Evolutionary conservation across 2,329 filamentous ascomycete genomes (phyloP).

Genomic region (Drechslera avenae): DNA sequence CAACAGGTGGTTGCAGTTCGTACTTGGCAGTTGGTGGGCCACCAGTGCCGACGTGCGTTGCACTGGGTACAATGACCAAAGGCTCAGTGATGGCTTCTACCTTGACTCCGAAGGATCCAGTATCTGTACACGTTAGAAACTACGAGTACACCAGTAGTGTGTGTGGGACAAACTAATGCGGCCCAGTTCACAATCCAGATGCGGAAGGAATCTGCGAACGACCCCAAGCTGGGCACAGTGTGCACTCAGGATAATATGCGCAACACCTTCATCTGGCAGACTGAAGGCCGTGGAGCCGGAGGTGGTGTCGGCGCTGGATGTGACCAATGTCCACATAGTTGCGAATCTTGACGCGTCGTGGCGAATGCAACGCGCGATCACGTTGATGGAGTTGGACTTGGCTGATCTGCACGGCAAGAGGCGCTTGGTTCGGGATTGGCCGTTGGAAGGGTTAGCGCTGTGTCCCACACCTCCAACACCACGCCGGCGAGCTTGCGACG

Average conservation of each 20-base stretch:
- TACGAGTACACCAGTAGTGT: neutral
- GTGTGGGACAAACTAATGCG: slow-evolving; percentile 21
- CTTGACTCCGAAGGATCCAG: slow-evolving; percentile 29
- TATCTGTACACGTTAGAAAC: slow-evolving; percentile 13
- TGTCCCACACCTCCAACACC: too few species aligned
- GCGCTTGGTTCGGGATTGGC: slow-evolving; percentile 4
- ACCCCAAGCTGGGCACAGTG: neutral
- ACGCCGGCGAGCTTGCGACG: too few species aligned
- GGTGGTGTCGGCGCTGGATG: neutral
- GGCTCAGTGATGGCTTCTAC: slow-evolving; percentile 29
- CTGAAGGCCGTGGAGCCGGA: neutral
- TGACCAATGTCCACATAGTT: slow-evolving; percentile 26
- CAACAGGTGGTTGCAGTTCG: slow-evolving; percentile 23
- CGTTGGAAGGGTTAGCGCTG: neutral
- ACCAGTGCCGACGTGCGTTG: neutral
- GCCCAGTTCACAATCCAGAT: slow-evolving; percentile 19
- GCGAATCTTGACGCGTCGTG: slow-evolving; percentile 24
- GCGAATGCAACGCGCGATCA: slow-evolving; percentile 26
- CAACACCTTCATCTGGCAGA: slow-evolving; percentile 10
- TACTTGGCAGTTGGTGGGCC: slow-evolving; percentile 15
- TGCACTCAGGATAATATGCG: slow-evolving; percentile 7
- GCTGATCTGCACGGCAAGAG: slow-evolving; percentile 20
- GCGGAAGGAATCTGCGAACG: neutral
- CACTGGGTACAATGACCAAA: slow-evolving; percentile 25
- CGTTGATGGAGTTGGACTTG: slow-evolving; percentile 8